A percentile compares a stretch with the other conserved stretches of the same genome.
These are phyloP conservation scores for Nicotiana obtusifolia DNA, from an alignment of 257 asterid species.

Conservation along the genomic window DNA sequence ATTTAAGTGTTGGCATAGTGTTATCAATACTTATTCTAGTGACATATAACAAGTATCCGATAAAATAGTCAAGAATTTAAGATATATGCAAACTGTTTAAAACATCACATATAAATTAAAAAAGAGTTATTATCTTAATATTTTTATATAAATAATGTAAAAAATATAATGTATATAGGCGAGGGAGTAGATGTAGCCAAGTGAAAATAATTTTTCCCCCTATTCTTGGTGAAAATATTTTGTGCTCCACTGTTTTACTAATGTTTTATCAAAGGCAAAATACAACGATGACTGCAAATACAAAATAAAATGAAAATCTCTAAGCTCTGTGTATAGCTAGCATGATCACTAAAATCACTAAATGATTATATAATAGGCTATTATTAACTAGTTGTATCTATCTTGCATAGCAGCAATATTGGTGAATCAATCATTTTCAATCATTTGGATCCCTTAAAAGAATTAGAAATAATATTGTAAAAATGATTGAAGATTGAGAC, in stretches of 20 bases:
- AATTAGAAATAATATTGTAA: not conserved
- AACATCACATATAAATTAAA: too few species aligned
- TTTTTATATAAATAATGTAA: too few species aligned
- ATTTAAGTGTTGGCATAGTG: too few species aligned
- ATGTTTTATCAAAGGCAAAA: not conserved
- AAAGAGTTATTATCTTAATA: too few species aligned
- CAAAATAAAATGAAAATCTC: not conserved
- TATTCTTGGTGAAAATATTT: not conserved
- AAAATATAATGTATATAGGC: too few species aligned
- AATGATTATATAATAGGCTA: not conserved
- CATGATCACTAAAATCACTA: not conserved
- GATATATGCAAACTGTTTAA: too few species aligned
- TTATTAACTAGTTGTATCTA: not conserved
- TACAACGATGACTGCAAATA: not conserved
- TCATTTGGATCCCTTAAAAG: conserved; percentile 1
- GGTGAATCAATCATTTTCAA: conserved; percentile 13
- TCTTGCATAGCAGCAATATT: not conserved
- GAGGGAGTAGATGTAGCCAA: too few species aligned
- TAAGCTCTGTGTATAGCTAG: not conserved
- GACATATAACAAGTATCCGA: too few species aligned
- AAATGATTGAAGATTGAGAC: not conserved
- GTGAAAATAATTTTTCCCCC: too few species aligned
- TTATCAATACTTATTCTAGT: too few species aligned
- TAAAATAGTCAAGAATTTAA: too few species aligned
- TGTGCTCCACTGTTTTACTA: not conserved